Evolutionary conservation across 345 rosid genomes (phyloP).

Genomic region (Brassica incana): DNA sequence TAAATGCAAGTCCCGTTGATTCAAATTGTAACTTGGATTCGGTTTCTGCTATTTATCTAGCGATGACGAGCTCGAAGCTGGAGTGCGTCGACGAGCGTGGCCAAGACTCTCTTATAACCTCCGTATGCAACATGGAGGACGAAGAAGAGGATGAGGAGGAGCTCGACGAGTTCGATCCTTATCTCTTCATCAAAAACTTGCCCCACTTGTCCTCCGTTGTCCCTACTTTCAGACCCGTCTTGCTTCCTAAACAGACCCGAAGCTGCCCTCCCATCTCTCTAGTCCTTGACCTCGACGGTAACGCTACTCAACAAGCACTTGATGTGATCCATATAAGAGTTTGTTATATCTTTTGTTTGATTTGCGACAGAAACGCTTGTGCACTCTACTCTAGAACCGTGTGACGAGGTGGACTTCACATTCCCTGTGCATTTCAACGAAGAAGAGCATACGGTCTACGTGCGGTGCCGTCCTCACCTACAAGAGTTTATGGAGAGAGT

Average conservation of each 20-base stretch:
- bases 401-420: conserved; percentile 86
- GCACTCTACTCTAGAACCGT: conserved; percentile 86
- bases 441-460: conserved; percentile 84
- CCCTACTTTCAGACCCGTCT: conserved; percentile 78
- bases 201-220: conserved; percentile 85
- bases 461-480: conserved; percentile 90
- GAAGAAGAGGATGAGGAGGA: conserved; percentile 79
- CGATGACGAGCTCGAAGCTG: conserved; percentile 94
- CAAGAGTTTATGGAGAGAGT: conserved; percentile 89
- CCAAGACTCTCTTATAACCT: conserved; percentile 67
- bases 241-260: conserved; percentile 93
- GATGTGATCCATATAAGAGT: not conserved
- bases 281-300: conserved; percentile 96
- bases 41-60: conserved; percentile 91
- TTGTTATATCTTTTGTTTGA: not conserved
- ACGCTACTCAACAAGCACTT: conserved; percentile 23
- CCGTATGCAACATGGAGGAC: conserved; percentile 60
- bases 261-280: conserved; percentile 95
- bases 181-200: conserved; percentile 85
- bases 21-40: conserved; percentile 51
- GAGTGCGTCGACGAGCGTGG: conserved; percentile 87
- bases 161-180: conserved; percentile 91
- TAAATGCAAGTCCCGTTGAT: conserved; percentile 5
- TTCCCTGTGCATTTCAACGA: conserved; percentile 84
- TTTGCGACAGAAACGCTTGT: conserved; percentile 82